Base-by-base conservation (phyloP, 805 yeast species). In the Saturnispora serradocipensis region DNA sequence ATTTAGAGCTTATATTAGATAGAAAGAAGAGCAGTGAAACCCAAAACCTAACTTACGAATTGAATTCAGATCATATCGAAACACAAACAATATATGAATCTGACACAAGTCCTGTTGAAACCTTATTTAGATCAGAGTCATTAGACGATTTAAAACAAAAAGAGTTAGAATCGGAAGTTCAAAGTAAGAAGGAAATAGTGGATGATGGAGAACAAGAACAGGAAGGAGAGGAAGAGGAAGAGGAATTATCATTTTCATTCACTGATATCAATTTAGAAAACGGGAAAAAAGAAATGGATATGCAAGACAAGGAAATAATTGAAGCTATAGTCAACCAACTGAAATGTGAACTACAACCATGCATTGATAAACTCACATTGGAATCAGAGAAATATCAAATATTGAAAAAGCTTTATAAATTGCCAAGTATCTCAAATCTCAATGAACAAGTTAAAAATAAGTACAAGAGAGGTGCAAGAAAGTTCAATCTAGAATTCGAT, bases 371-470 rank as follows among this genome's bases (percentile, higher is more conserved):
- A 7, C 36, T 64, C 34, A 50, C 59, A 20, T 40, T 54, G 13
- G 54, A 57, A 7, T 52, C 61, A 5, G 53, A 51, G 24, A 63
- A 66, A 42, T 66, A 65, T 47, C 59, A 61, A 34, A 43, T 56
- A 5, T 42, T 60, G 25, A 64, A 61, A 48, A 45, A 32, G 18
- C 38, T 62, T 3, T 61, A 62, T 40, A 63, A 58, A 44, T 55
- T 64, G 25, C 67, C 67, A 8, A 63, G 67, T 49, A 54, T 63
- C 5, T 57, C 63, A 0, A 58, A 60, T 30, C 45, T 64, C 32
- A 55, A 55, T 24, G 53, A 50, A 20, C 55, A 56, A 24, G 39
- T 53, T 8, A 46, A 40, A 34, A 10, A 25, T 5, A 47, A 50
- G 20, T 52, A 39, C 22, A 43, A 25, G 10, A 36, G 45, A 9